Evolutionary conservation across 1,284 basidiomycete species (phyloP).

Genomic region (Laetiporus sulphureus): DNA sequence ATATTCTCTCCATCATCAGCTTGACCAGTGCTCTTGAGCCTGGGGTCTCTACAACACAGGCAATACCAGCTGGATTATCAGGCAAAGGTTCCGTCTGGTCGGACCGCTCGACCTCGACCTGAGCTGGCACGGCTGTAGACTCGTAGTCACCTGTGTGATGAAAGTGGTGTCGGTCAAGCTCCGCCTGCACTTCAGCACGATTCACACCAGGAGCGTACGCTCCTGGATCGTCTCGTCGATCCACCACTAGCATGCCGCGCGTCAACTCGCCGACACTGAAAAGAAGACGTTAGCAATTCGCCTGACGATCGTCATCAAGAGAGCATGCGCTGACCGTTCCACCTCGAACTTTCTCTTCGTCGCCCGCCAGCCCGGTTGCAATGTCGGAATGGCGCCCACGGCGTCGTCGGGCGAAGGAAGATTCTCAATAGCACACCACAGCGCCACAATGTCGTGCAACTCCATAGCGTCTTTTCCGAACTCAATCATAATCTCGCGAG

Average conservation of each 20-base stretch:
- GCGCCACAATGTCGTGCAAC: slow-evolving; percentile 76
- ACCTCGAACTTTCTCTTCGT: slow-evolving; percentile 54
- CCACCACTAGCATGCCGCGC: slow-evolving; percentile 71
- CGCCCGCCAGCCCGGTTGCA: slow-evolving; percentile 47
- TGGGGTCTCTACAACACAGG: slow-evolving; percentile 50
- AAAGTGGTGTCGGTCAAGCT: slow-evolving; percentile 34
- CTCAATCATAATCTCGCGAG: slow-evolving; percentile 63
- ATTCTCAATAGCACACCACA: slow-evolving; percentile 75
- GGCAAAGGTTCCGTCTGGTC: slow-evolving; percentile 10
- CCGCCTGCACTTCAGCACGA: slow-evolving; percentile 52
- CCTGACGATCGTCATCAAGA: no score
- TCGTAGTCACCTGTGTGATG: slow-evolving; percentile 34
- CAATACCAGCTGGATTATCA: slow-evolving; percentile 32
- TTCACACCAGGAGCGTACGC: slow-evolving; percentile 58
- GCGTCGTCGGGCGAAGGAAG: slow-evolving; percentile 36
- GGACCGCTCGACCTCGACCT: slow-evolving; percentile 39
- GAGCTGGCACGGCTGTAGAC: slow-evolving; percentile 45
- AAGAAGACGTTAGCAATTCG: neutral
- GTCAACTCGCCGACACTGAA: slow-evolving; percentile 46
- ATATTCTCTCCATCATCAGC: slow-evolving; percentile 47
- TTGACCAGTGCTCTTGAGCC: slow-evolving; percentile 43
- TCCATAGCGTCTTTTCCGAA: slow-evolving; percentile 82
- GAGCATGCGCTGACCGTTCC: slow-evolving; percentile 45
- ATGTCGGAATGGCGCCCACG: slow-evolving; percentile 17
- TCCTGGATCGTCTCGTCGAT: slow-evolving; percentile 52